phyloP scores from a whole-genome alignment of 192 early-diverging fungal species.

The Backusella psychrophila region DNA sequence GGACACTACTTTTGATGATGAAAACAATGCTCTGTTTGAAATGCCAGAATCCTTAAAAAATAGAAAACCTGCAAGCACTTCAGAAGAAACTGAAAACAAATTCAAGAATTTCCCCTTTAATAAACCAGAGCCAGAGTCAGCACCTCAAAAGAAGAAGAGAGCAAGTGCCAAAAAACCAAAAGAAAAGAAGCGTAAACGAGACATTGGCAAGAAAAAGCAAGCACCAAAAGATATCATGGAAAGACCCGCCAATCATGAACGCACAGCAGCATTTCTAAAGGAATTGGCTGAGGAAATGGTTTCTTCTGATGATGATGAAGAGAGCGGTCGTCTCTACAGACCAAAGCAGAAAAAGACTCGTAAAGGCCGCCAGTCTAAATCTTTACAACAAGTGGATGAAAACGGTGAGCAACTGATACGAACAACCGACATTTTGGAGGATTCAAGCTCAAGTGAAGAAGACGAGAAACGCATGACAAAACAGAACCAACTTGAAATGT shows the following conservation, averaged over 20 bases:
- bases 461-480: not conserved
- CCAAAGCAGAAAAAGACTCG: not conserved
- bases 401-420: not conserved
- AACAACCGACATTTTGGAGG: not conserved
- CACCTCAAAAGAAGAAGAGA: not conserved
- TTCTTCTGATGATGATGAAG: not conserved
- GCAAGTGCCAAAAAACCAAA: not conserved
- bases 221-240: not conserved
- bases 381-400: not conserved
- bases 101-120: conserved; percentile 11
- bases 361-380: not conserved
- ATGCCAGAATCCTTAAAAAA: not conserved
- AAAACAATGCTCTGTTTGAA: conserved; percentile 1
- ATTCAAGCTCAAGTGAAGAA: not conserved
- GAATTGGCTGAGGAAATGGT: not conserved
- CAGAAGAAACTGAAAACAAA: not conserved
- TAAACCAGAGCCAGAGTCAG: not conserved
- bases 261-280: not conserved
- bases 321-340: not conserved
- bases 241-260: not conserved
- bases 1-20: conserved; percentile 1
- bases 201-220: not conserved
- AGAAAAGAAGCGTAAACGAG: not conserved
- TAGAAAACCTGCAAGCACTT: not conserved
- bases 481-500: conserved; percentile 3